A percentile compares a stretch with the other conserved stretches of the same genome.
phyloP scores from a whole-genome alignment of 441 rosid species.

The Geranium incanum region DNA sequence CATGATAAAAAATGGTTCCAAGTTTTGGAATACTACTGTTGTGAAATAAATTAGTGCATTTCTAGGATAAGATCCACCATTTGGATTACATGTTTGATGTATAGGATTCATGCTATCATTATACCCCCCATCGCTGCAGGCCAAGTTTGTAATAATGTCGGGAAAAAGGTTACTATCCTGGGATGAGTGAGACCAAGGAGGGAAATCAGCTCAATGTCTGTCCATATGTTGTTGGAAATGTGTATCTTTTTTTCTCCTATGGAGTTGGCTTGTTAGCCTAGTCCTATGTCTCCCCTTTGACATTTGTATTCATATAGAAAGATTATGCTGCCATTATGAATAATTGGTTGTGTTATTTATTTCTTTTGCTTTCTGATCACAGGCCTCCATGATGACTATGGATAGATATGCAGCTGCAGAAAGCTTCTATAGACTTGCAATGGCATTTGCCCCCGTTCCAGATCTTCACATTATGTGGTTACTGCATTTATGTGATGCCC shows the following conservation, averaged over 20 bases:
- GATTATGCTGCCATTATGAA: neutral
- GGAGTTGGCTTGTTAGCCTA: neutral
- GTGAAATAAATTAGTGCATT: too few species aligned
- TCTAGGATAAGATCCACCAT: too few species aligned
- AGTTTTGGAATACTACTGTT: neutral
- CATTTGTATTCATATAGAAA: slow-evolving; percentile 7
- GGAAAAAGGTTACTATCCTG: neutral
- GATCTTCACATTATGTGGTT: slow-evolving; percentile 99
- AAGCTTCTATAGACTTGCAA: slow-evolving; percentile 94
- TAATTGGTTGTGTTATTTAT: neutral
- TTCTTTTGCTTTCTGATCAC: slow-evolving; percentile 22
- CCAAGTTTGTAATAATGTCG: neutral
- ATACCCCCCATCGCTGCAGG: neutral
- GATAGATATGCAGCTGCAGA: slow-evolving; percentile 98
- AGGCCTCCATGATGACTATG: slow-evolving; percentile 77
- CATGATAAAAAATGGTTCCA: too few species aligned
- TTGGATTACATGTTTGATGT: too few species aligned
- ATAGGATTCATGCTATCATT: too few species aligned
- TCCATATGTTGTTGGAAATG: neutral
- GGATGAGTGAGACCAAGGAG: neutral
- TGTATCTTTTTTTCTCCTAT: slow-evolving; percentile 1
- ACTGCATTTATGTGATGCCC: slow-evolving; percentile 96
- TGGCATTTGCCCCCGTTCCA: slow-evolving; percentile 98
- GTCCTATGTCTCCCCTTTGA: neutral
- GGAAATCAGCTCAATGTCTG: neutral